Conservation (phyloP, 2,329 filamentous ascomycete species). For the Epichloe bromicola region DNA sequence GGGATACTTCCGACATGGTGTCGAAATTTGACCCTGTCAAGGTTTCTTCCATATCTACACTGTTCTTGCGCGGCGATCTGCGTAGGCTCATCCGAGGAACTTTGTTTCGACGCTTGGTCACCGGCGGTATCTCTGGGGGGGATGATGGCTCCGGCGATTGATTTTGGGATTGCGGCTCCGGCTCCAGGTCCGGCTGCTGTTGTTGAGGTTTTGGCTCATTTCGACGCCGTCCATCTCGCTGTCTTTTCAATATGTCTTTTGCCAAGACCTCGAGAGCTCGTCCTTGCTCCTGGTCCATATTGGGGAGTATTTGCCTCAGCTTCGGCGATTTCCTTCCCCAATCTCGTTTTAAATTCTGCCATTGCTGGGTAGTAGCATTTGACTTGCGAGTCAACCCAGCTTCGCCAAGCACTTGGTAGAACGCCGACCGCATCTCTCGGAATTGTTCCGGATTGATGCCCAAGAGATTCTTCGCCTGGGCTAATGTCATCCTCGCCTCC, state of each 20-base stretch:
- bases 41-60: constrained; percentile 10
- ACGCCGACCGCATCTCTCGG: constrained; percentile 50
- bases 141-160: not conserved
- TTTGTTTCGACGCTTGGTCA: not conserved
- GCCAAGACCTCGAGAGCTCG: constrained; percentile 60
- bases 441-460: constrained; percentile 30
- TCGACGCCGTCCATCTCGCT: constrained; percentile 52
- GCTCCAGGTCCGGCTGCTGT: not conserved
- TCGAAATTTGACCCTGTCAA: constrained; percentile 13
- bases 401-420: constrained; percentile 51
- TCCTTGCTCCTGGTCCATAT: constrained; percentile 35
- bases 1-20: constrained; percentile 12
- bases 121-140: not conserved
- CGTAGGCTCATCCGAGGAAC: constrained; percentile 7
- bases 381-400: constrained; percentile 60
- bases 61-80: constrained; percentile 7
- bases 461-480: constrained; percentile 55
- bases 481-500: constrained; percentile 54
- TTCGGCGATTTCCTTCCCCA: constrained; percentile 51
- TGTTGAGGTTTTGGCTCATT: constrained; percentile 26
- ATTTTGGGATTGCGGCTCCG: not conserved
- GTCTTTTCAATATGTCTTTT: constrained; percentile 64
- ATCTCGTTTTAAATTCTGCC: constrained; percentile 52
- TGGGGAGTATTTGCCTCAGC: constrained; percentile 39
- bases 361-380: constrained; percentile 59